Conservation (phyloP, 257 asterid genomes). For the Penstemon barbatus region DNA sequence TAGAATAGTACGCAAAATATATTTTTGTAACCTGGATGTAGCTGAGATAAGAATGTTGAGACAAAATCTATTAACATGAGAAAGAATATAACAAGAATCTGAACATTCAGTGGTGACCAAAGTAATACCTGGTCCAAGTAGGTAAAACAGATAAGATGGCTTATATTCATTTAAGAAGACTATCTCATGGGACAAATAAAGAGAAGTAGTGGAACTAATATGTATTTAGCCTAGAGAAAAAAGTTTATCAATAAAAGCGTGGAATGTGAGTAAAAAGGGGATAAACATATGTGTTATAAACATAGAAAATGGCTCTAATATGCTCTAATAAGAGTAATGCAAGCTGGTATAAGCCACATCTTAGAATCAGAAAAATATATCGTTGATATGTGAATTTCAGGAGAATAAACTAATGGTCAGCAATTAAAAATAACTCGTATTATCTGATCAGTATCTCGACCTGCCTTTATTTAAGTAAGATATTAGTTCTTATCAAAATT, state of each 20-base stretch:
- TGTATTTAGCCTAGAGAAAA: neutral
- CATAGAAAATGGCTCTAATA: neutral
- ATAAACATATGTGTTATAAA: neutral
- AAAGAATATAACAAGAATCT: neutral
- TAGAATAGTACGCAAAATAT: neutral
- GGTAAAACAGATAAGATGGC: neutral
- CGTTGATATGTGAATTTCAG: neutral
- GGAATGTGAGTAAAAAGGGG: neutral
- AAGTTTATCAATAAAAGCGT: neutral
- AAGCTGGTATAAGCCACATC: neutral
- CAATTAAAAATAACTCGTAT: neutral
- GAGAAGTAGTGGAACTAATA: neutral
- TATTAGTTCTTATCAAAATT: slow-evolving; percentile 11
- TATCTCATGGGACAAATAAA: neutral
- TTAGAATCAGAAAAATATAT: neutral
- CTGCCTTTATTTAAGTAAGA: slow-evolving; percentile 9
- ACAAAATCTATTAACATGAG: neutral
- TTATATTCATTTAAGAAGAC: neutral
- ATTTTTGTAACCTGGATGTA: neutral
- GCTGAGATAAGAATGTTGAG: neutral
- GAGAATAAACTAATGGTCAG: neutral
- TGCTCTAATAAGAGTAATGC: neutral
- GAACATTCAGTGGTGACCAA: neutral
- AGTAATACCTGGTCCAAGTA: neutral
- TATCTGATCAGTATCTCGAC: neutral